Evolutionary conservation across 164 flowering plant species (phyloP).

Genomic region (Vitis rotundifolia): DNA sequence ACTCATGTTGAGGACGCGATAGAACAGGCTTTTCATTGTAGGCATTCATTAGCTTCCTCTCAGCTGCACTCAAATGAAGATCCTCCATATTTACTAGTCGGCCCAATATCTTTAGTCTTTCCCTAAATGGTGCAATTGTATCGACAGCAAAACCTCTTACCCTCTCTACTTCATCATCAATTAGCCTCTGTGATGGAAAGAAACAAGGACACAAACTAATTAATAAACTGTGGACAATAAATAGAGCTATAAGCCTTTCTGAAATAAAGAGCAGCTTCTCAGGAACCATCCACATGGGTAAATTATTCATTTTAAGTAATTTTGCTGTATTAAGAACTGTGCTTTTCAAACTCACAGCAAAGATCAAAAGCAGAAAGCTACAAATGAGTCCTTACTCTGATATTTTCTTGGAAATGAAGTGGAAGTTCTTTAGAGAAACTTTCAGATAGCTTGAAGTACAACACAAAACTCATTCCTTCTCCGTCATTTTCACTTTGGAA

Average conservation of each 20-base stretch:
- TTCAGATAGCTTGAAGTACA: constrained; percentile 82
- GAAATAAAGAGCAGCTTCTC: too few relatives aligned
- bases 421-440: constrained; percentile 72
- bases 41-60: constrained; percentile 85
- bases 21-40: constrained; percentile 97
- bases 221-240: background rate
- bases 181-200: constrained; percentile 49
- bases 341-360: too few relatives aligned
- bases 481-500: constrained; percentile 88
- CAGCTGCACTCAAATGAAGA: constrained; percentile 68
- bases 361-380: background rate
- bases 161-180: constrained; percentile 86
- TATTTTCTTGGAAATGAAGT: constrained; percentile 64
- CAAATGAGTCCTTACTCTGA: constrained; percentile 47
- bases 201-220: background rate
- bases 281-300: too few relatives aligned
- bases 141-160: constrained; percentile 78
- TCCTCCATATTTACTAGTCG: constrained; percentile 79
- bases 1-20: constrained; percentile 96
- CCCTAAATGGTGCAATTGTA: constrained; percentile 68
- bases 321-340: background rate
- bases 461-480: constrained; percentile 82
- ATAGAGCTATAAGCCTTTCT: background rate
- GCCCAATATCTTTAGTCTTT: constrained; percentile 86
- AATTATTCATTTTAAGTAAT: too few relatives aligned